Evolutionary conservation across 768 basidiomycete species (phyloP), one percentile per base, ranked within the genome.

Genomic region (Stropharia rugosoannulata): DNA sequence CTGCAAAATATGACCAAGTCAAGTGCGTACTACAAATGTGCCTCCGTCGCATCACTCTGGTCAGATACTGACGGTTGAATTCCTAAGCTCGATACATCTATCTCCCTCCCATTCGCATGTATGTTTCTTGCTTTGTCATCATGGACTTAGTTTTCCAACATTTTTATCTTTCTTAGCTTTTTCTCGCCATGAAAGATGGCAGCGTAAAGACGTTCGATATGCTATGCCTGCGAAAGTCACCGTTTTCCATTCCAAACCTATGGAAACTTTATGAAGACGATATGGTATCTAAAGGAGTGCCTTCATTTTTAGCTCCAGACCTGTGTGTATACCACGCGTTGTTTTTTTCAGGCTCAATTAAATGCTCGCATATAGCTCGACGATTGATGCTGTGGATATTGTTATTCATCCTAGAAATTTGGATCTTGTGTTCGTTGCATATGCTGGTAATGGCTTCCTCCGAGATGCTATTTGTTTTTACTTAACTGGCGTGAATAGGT

Each of bases 21-120:
- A 82, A 75, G 82, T 82, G 57, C 56, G 76, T 62, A 37, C 22
- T n/a, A n/a, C n/a, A n/a, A n/a, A 22, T 29, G 36, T 39, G 32
- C 57, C 47, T 18, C 13, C 35, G 32, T 13, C 42, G 57, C 54
- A 29, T 36, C 49, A 18, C 22, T 22, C 22, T 41, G n/a, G 22
- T 13, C 12, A 22, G 18, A 40, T 62, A 19, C 29, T 39, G 13
- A 49, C 16, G 44, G 48, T 36, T 36, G 32, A 40, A 29, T 10
- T 38, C 37, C 22, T 22, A 69, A 87, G 88, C 61, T 83, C 79
- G 29, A 63, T 92, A 42, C 77, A 80, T 4, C 63, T 85, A 12
- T 87, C 87, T 1, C 84, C 91, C 3, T 83, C 83, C 11, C 87
- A 89, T 64, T 79, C 83, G 5, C 90, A 92, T 73, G 87, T 91